Base-by-base conservation (phyloP, 768 basidiomycete genomes). In the Mycena pura region DNA sequence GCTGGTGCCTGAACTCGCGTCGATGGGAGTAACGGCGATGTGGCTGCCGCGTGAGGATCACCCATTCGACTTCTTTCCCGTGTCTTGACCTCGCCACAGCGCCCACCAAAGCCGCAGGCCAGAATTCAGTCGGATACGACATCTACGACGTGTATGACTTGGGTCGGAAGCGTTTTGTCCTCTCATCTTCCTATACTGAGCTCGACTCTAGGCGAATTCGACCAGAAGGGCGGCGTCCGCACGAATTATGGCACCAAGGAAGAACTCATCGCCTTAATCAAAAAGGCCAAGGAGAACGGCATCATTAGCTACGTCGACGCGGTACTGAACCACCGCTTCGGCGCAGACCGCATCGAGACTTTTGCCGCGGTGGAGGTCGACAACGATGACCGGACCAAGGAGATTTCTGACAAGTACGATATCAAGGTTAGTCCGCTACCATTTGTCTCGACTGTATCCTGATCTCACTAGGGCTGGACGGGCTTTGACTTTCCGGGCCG, bases 231-330 rank as follows among this genome's bases (percentile, higher is more conserved):
- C 19, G 74, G 78, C 10, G 64, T 76, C 28, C 67, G 77, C 5
- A 90, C 89, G 2, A 82, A 86, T 51, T 91, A 87, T 84, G 90
- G 90, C n/a, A 84, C 84, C 22, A 88, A 88, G 58, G 83, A 86
- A 22, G 84, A 91, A 49, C 80, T 90, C 25, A 41, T 87, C 2
- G 50, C 73, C 1, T 83, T 85, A n/a, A 82, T 85, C 63, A 76
- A 77, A 38, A 72, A 69, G 13, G 89, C 88, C 2, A 80, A 77
- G 61, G 74, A 78, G 28, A 75, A 80, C 41, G 84, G 84, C 2
- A 82, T 91, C 6, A 80, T 84, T 36, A 75, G 84, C 29, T 74
- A 86, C 22, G 82, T 89, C 22, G 89, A 90, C 64, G 88, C 89
- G 1, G 86, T 91, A 7, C 76, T 91, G 51, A 91, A 91, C 32